Evolutionary conservation across 1,284 basidiomycete genomes (phyloP).

Genomic region (Apiotrichum sp.): DNA sequence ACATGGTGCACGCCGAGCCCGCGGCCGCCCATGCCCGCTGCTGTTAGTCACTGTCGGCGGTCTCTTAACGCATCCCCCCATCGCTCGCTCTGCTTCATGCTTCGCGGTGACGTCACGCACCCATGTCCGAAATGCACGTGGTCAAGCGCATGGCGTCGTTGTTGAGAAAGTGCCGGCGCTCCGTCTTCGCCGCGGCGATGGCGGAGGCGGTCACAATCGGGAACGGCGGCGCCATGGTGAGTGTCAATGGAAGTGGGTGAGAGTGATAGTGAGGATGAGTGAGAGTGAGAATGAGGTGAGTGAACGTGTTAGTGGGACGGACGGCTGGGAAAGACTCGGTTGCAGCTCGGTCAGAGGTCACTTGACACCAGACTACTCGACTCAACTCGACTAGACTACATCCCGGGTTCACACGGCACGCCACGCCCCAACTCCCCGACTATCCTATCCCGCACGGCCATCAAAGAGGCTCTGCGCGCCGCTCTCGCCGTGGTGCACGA

Average conservation of each 20-base stretch:
- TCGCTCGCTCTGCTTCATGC: not conserved
- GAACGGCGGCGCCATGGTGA: constrained; percentile 1
- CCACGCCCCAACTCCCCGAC: too few species aligned
- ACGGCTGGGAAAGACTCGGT: too few species aligned
- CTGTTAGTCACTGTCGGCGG: not conserved
- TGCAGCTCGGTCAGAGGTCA: too few species aligned
- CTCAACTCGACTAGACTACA: too few species aligned
- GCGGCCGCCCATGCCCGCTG: constrained; percentile 7
- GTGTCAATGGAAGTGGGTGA: too few species aligned
- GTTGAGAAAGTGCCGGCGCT: constrained; percentile 17
- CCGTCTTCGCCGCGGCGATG: constrained; percentile 11
- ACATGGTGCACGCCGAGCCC: constrained; percentile 14
- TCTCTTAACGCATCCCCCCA: not conserved
- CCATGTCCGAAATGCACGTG: constrained; percentile 19
- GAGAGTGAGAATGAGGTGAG: too few species aligned
- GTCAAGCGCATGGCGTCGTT: constrained; percentile 2
- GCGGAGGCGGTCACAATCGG: constrained; percentile 18
- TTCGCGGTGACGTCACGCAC: constrained; percentile 5
- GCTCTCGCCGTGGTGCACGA: constrained; percentile 10
- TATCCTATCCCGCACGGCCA: too few species aligned
- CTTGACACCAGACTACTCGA: too few species aligned
- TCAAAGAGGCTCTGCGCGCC: constrained; percentile 14
- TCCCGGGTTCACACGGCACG: too few species aligned
- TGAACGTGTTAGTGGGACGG: too few species aligned
- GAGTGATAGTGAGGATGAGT: too few species aligned